phyloP scores from a whole-genome alignment of 768 basidiomycete genomes.

The Podaxis sp. region DNA sequence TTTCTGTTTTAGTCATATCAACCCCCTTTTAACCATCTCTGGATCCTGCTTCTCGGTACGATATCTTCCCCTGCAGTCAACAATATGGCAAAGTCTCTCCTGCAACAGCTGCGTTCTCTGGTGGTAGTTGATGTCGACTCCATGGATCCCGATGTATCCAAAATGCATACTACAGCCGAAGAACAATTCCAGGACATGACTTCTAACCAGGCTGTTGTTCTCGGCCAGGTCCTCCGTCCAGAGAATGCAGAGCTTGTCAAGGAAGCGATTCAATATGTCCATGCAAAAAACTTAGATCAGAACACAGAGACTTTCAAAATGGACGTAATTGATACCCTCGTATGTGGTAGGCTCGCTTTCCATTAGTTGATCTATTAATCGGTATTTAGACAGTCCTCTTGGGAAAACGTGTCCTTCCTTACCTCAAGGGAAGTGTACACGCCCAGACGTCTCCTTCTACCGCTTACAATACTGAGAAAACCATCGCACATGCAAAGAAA shows the following conservation, averaged over 20 bases:
- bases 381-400: constrained; percentile 40
- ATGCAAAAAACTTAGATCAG: constrained; percentile 18
- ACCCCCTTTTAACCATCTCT: not conserved
- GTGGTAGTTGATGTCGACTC: constrained; percentile 47
- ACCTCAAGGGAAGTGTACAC: constrained; percentile 42
- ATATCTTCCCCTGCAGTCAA: not conserved
- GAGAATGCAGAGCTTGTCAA: constrained; percentile 32
- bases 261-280: constrained; percentile 31
- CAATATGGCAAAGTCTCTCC: constrained; percentile 16
- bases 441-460: constrained; percentile 43
- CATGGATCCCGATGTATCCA: constrained; percentile 44
- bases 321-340: constrained; percentile 39
- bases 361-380: not conserved
- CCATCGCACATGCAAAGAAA: constrained; percentile 41
- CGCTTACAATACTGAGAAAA: constrained; percentile 41
- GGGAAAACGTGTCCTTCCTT: constrained; percentile 42
- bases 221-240: constrained; percentile 31
- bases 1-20: not conserved
- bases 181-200: constrained; percentile 46
- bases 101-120: constrained; percentile 34
- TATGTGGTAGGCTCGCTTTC: constrained; percentile 18
- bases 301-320: constrained; percentile 26
- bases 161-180: constrained; percentile 26
- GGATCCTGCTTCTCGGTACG: constrained; percentile 18
- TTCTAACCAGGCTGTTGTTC: constrained; percentile 48